Evolutionary conservation across 2,329 filamentous ascomycete species (phyloP).

Genomic region (Lachnellula hyalina): DNA sequence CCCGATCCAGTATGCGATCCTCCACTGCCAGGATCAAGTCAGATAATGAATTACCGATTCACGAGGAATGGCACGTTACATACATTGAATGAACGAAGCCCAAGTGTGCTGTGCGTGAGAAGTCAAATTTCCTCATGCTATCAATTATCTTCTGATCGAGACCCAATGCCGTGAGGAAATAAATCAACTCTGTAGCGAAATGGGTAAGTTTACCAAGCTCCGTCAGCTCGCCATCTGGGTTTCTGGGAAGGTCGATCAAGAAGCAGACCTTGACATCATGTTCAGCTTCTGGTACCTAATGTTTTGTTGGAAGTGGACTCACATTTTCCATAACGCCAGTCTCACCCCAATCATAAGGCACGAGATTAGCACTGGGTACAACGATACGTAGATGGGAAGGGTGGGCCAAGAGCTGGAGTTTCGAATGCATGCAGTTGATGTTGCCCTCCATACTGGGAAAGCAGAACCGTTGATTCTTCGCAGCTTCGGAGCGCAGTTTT

Average conservation of each 20-base stretch:
- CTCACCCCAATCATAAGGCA: constrained; percentile 68
- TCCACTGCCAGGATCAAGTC: constrained; percentile 36
- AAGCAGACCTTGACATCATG: constrained; percentile 60
- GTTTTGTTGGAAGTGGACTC: constrained; percentile 23
- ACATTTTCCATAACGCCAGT: constrained; percentile 78
- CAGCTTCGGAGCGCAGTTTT: constrained; percentile 45
- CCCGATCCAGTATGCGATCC: constrained; percentile 48
- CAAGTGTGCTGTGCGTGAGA: constrained; percentile 62
- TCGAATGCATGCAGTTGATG: constrained; percentile 82
- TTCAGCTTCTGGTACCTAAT: constrained; percentile 1
- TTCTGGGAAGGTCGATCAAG: constrained; percentile 79
- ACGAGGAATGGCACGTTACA: constrained; percentile 28
- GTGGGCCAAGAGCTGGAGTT: constrained; percentile 86
- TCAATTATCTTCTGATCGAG: constrained; percentile 59
- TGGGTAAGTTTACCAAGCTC: constrained; percentile 32
- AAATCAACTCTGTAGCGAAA: constrained; percentile 66
- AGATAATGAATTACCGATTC: not conserved
- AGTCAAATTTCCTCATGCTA: constrained; percentile 77
- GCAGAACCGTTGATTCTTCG: constrained; percentile 60
- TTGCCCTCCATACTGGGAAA: constrained; percentile 72
- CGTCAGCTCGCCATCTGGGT: constrained; percentile 20
- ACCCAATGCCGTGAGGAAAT: constrained; percentile 64
- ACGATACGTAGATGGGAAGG: constrained; percentile 68
- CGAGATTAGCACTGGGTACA: constrained; percentile 81
- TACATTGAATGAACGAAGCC: constrained; percentile 85